Base-by-base conservation (phyloP, 148 eudicot species). In the Heliamphora exappendiculata region DNA sequence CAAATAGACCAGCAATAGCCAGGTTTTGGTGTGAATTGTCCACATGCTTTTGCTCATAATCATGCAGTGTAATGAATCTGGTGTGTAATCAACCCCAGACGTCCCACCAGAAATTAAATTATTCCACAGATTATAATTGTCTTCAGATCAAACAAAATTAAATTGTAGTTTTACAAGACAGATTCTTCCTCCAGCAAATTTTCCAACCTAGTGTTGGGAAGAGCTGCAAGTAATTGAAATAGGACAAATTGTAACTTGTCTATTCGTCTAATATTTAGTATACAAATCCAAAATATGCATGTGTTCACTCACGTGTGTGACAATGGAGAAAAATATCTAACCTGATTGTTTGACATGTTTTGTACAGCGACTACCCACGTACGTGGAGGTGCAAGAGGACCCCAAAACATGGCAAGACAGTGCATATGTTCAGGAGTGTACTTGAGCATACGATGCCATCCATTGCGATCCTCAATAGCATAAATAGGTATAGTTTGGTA, bases 351-450 rank as follows among this genome's bases (percentile, higher is more conserved):
- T 41, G 94, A 81, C 60, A 93, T 84, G 74, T 80, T 93, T 80
- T 95, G 97, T 39, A 95, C 83, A 79, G 98, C 98, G 77, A 95
- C 90, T 41, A 95, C 82, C 67, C 99, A 98, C 22, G 98, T 85
- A 54, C 83, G 85, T 31, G 98, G 97, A 53, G 97, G 97, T 74
- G 97, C 96, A 86, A 92, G 96, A 78, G 98, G 97, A 26, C 98
- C 98, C 91, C 93, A 95, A 82, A 95, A 95, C 97, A 92, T 89
- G 66, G 98, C 97, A 84, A 95, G 93, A 79, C 96, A 95, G 76
- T 92, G 94, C 97, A 91, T 92, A 80, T 95, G 98, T 67, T 95
- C 98, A 76, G 98, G 98, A 58, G 98, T 95, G 81, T 92, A 92
- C 77, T 95, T 95, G 28, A 92, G 96, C 97, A 95, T 95, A 51